These are phyloP conservation scores for Candida incommunis DNA, from an alignment of 805 yeast species.

Conservation along the genomic window DNA sequence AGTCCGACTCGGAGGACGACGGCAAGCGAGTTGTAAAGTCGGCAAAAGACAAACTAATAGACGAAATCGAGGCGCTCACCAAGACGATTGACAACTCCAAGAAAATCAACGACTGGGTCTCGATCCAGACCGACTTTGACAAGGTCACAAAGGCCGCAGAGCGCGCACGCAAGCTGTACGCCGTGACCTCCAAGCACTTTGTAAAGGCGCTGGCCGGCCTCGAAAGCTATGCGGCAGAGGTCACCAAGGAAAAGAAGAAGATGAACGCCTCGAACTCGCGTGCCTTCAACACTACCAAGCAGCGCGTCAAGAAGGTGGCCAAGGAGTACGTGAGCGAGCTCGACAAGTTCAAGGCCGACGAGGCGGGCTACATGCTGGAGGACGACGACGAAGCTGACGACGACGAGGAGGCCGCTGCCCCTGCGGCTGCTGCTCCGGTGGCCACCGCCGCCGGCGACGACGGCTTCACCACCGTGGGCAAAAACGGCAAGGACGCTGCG, in stretches of 20 bases:
- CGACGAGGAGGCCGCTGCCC: slow-evolving; percentile 11
- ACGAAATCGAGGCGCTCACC: slow-evolving; percentile 60
- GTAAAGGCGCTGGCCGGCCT: slow-evolving; percentile 56
- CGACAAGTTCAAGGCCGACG: slow-evolving; percentile 47
- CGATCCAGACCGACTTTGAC: slow-evolving; percentile 62
- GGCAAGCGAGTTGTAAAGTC: slow-evolving; percentile 79
- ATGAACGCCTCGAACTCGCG: slow-evolving; percentile 72
- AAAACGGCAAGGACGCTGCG: slow-evolving; percentile 21
- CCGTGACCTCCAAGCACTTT: slow-evolving; percentile 57
- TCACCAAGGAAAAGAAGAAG: slow-evolving; percentile 44
- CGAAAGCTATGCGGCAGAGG: slow-evolving; percentile 50
- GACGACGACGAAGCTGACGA: slow-evolving; percentile 14
- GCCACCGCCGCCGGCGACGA: slow-evolving; percentile 24
- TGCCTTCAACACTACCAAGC: slow-evolving; percentile 76
- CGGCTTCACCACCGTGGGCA: slow-evolving; percentile 26
- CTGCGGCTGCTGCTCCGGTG: slow-evolving; percentile 20
- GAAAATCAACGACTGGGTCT: slow-evolving; percentile 65
- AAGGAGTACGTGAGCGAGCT: slow-evolving; percentile 54
- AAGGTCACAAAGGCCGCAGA: slow-evolving; percentile 50
- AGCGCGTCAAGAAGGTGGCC: slow-evolving; percentile 68
- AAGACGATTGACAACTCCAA: slow-evolving; percentile 56
- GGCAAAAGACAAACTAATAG: slow-evolving; percentile 83
- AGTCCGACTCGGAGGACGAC: slow-evolving; percentile 48
- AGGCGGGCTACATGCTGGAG: slow-evolving; percentile 58
- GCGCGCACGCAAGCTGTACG: slow-evolving; percentile 63